phyloP scores from a whole-genome alignment of 2,329 filamentous ascomycete genomes.

The Rutstroemia sp. region DNA sequence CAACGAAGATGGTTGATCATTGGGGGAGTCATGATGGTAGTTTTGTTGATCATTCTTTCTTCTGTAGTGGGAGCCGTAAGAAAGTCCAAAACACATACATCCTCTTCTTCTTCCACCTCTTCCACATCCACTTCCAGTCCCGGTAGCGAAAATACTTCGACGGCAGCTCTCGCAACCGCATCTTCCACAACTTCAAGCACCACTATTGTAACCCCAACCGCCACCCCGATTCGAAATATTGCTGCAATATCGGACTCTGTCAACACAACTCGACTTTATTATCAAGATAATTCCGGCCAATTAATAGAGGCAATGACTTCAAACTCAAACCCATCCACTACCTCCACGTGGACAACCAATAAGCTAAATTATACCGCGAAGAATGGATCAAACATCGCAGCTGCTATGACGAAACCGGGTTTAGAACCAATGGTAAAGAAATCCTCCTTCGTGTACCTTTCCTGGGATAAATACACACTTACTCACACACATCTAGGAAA shows the following conservation, averaged over 20 bases:
- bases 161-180: neutral
- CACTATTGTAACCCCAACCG: neutral
- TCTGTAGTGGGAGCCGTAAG: neutral
- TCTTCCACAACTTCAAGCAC: neutral
- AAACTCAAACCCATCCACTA: neutral
- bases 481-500: constrained; percentile 8
- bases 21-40: neutral
- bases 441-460: too few species aligned
- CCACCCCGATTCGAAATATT: neutral
- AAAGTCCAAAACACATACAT: neutral
- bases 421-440: constrained; percentile 7
- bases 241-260: constrained; percentile 11
- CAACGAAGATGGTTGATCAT: neutral
- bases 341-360: constrained; percentile 7
- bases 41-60: neutral
- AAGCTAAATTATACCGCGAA: constrained; percentile 3
- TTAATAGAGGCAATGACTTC: constrained; percentile 11
- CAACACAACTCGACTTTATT: constrained; percentile 11
- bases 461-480: neutral
- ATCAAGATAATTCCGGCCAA: constrained; percentile 7
- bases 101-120: neutral
- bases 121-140: too few species aligned
- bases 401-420: constrained; percentile 7
- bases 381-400: constrained; percentile 7
- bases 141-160: neutral